phyloP scores from a whole-genome alignment of 2,329 filamentous ascomycete genomes.

The Trichoderma hamatum region DNA sequence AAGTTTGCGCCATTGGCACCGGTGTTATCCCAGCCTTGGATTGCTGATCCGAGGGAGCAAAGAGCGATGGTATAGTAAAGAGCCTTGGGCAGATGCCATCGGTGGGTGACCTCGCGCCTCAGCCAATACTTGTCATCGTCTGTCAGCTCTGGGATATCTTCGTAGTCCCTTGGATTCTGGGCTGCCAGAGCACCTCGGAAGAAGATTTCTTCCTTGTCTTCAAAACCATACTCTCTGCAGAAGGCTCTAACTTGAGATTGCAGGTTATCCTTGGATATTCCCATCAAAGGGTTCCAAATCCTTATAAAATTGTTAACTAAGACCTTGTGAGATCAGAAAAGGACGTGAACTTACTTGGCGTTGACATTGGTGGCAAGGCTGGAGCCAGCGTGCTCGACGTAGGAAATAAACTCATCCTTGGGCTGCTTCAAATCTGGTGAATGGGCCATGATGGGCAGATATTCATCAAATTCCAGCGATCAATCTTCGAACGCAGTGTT shows the following conservation, averaged over 20 bases:
- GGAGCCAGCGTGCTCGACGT: constrained; percentile 28
- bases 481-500: neutral
- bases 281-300: constrained; percentile 36
- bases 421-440: constrained; percentile 19
- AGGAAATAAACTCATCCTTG: constrained; percentile 33
- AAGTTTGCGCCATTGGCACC: constrained; percentile 47
- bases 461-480: too few relatives aligned
- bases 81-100: constrained; percentile 36
- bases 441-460: neutral
- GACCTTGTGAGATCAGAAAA: too few relatives aligned
- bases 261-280: constrained; percentile 33
- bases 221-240: constrained; percentile 36
- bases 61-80: constrained; percentile 38
- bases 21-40: constrained; percentile 51
- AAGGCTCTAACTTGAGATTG: constrained; percentile 33
- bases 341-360: constrained; percentile 33
- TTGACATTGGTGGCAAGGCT: constrained; percentile 40
- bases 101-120: constrained; percentile 35
- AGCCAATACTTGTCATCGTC: constrained; percentile 34
- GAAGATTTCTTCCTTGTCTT: constrained; percentile 35
- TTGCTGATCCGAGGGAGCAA: constrained; percentile 38
- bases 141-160: constrained; percentile 33
- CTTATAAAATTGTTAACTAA: constrained; percentile 20
- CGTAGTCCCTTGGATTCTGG: constrained; percentile 32
- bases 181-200: constrained; percentile 37